Base-by-base conservation (phyloP, 768 basidiomycete genomes). In the Dentipellis sp. region DNA sequence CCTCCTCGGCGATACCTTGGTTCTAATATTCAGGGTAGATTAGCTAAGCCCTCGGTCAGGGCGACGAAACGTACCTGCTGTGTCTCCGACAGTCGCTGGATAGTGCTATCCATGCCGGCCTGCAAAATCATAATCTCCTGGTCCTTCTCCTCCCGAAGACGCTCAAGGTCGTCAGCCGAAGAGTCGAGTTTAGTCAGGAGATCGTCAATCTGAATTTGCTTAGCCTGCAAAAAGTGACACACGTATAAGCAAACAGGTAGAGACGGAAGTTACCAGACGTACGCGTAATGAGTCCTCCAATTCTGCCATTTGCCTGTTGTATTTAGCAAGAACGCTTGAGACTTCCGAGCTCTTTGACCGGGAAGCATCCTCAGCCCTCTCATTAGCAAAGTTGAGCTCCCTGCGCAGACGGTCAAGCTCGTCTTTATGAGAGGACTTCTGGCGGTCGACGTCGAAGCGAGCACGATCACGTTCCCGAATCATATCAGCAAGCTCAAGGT, bases 401-500 rank as follows among this genome's bases (percentile, higher is more conserved):
- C 97, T 86, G 59, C 89, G 89, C 37, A 97, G 66, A 10, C 97
- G 84, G 59, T 98, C 97, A 38, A 91, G 68, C 66, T 99, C 97
- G 56, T 99, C 97, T 67, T 94, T 95, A 69, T 98, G 94, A 51
- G 84, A 86, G 5, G 91, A 82, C 73, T 95, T 97, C 67, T 91
- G 80, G 19, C 97, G 79, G 66, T 99, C 97, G 21, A 97, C 75
- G 62, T 99, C 97, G 65, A 97, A 98, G 46, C 97, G 78, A 37
- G 95, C 94, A 55, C 94, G 80, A 67, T 99, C 97, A 36, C 97
- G 84, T 70, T 99, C 97, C 48, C 95, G 82, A 63, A 99, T 88
- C 97, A 99, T 99, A 67, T 98, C 97, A 21, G 97, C 97, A 17
- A 99, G 75, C 69, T 98, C 97, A 55, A 99, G 71, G 67, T 97